phyloP scores from a whole-genome alignment of 352 stramenopile species.

The Phytophthora sp. region DNA sequence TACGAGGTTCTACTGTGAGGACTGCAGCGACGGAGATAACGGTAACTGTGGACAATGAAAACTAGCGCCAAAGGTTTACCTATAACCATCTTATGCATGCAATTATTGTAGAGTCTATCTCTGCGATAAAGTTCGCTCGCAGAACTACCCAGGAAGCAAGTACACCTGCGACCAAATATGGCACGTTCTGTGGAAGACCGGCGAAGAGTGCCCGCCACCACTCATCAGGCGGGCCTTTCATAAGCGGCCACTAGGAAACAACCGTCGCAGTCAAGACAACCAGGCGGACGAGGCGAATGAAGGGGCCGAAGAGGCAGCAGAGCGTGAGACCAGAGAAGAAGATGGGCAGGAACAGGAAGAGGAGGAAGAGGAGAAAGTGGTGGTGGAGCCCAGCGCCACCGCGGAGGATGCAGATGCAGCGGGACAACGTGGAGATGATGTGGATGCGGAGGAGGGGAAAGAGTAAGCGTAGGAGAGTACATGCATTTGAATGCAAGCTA shows the following conservation, averaged over 20 bases:
- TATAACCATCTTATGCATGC: background rate
- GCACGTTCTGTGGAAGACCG: constrained; percentile 18
- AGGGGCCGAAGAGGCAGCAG: background rate
- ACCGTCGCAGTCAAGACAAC: background rate
- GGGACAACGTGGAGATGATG: background rate
- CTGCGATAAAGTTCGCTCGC: background rate
- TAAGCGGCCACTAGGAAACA: constrained; percentile 2
- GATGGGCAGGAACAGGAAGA: background rate
- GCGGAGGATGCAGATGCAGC: background rate
- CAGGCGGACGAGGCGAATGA: background rate
- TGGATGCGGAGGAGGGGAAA: background rate
- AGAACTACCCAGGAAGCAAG: constrained; percentile 5
- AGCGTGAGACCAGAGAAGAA: background rate
- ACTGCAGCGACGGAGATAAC: background rate
- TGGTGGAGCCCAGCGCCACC: no score
- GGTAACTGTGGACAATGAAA: no score
- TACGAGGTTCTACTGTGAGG: constrained; percentile 6
- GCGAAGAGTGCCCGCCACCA: background rate
- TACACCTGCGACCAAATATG: constrained; percentile 20
- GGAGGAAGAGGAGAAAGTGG: background rate
- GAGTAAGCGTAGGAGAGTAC: no score
- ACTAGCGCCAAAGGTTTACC: no score
- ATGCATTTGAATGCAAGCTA: background rate
- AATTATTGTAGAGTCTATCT: constrained; percentile 7
- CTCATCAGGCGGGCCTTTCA: constrained; percentile 1